Base-by-base conservation (phyloP, 371 early-diverging fungal species). In the Globomyces sp. region DNA sequence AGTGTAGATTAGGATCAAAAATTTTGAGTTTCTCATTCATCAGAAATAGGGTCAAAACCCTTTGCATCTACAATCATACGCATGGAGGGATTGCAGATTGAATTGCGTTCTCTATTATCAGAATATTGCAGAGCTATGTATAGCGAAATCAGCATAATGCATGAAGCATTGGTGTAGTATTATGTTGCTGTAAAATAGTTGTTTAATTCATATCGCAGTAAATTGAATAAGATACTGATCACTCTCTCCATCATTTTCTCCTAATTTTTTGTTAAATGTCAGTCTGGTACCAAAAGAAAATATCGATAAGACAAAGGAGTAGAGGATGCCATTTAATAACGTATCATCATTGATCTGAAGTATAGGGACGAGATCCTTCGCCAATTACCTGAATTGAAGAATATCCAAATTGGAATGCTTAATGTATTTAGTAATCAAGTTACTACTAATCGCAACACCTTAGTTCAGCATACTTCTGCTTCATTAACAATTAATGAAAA, bases 391-490 rank as follows among this genome's bases (percentile, higher is more conserved):
- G 90, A 90, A 52, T 71, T 93, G 40, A 75, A 74, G 48, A 71
- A 85, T 34, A 89, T 81, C 74, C 84, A 84, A 37, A 77, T 93
- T 37, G 93, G 94, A 43, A 84, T 94, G 88, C 91, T 90, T 65
- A 92, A 95, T 72, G 65, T 95, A 13, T 95, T 95, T 68, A 77
- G 83, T 71, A n/a, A 57, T 5, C 52, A 24, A 41, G 9, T 10
- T 39, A 58, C 45, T 49, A 57, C 13, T 24, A 24, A 24, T 24
- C 24, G 24, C 24, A 24, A 24, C 24, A 24, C 24, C 24, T 24
- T 34, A 90, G 88, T 94, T 57, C 91, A 93, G 73, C 96, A 94
- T 70, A 95, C 92, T 1, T 91, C 92, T 40, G 94, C 95, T 0
- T 92, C 93, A 0, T 75, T 95, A 11, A 89, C 90, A 64, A 72